A percentile compares a stretch with the other conserved stretches of the same genome.
phyloP scores from a whole-genome alignment of 305 asterid species.

The Stenogyne calaminthoides region DNA sequence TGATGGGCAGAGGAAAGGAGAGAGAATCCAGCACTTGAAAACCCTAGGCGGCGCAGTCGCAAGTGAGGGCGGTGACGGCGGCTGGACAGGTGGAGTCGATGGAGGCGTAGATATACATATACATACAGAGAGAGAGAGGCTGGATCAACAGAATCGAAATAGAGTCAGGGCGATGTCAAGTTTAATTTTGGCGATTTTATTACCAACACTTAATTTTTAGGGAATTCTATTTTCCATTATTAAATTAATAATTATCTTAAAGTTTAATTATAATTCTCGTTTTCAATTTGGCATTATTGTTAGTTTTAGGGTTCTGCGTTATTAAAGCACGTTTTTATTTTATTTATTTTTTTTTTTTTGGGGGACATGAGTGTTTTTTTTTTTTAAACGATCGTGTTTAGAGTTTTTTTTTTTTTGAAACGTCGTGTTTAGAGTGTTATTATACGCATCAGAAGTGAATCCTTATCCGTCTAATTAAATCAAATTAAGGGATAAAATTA shows the following conservation, averaged over 20 bases:
- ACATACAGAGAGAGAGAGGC: conserved; percentile 30
- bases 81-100: conserved; percentile 45
- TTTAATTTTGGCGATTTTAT: conserved; percentile 41
- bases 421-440: neutral
- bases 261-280: neutral
- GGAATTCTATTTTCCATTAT: neutral
- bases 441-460: neutral
- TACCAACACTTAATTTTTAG: conserved; percentile 8
- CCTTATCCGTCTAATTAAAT: neutral
- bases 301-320: neutral
- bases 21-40: conserved; percentile 64
- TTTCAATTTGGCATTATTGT: neutral
- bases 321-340: conserved; percentile 23
- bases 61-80: conserved; percentile 44
- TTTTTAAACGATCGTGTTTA: no score
- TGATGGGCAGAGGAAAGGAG: conserved; percentile 35
- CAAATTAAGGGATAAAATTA: neutral
- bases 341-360: neutral
- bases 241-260: neutral
- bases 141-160: conserved; percentile 28
- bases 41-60: conserved; percentile 38
- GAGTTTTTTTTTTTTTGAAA: no score
- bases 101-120: conserved; percentile 52
- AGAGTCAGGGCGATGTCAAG: conserved; percentile 23
- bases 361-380: no score